Evolutionary conservation across 306 rosid species (phyloP).

Genomic region (Glycine soja): DNA sequence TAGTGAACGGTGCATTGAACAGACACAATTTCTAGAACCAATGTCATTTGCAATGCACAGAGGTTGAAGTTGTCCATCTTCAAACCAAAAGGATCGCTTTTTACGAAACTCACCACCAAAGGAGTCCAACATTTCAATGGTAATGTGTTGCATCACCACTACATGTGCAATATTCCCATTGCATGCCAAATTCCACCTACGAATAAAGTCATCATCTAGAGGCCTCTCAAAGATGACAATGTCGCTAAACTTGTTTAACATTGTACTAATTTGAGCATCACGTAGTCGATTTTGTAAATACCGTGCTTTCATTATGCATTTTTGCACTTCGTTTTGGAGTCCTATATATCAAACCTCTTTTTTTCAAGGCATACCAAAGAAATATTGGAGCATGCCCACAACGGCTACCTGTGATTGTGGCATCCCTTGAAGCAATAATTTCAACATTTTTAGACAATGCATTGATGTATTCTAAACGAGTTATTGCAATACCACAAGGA

Average conservation of each 20-base stretch:
- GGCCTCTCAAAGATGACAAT: conserved; percentile 72
- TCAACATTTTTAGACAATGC: conserved; percentile 67
- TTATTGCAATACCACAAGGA: conserved; percentile 43
- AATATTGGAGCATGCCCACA: conserved; percentile 75
- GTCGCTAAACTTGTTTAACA: conserved; percentile 25
- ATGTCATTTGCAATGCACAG: background rate
- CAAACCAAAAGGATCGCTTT: background rate
- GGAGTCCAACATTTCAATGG: conserved; percentile 18
- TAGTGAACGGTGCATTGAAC: background rate
- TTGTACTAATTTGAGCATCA: background rate
- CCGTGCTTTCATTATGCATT: conserved; percentile 65
- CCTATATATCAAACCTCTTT: conserved; percentile 66
- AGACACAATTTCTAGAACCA: conserved; percentile 21
- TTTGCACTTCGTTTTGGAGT: conserved; percentile 70
- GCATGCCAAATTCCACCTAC: conserved; percentile 72
- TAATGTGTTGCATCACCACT: conserved; percentile 36
- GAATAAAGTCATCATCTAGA: conserved; percentile 57
- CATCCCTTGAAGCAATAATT: conserved; percentile 73
- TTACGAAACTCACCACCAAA: conserved; percentile 11
- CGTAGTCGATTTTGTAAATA: background rate
- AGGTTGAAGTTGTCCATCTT: background rate
- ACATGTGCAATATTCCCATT: conserved; percentile 67
- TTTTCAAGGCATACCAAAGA: conserved; percentile 74
- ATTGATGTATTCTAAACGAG: conserved; percentile 61
- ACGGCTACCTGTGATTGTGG: conserved; percentile 78